phyloP scores from a whole-genome alignment of 2,329 filamentous ascomycete genomes.

The Neonectria neomacrospora region DNA sequence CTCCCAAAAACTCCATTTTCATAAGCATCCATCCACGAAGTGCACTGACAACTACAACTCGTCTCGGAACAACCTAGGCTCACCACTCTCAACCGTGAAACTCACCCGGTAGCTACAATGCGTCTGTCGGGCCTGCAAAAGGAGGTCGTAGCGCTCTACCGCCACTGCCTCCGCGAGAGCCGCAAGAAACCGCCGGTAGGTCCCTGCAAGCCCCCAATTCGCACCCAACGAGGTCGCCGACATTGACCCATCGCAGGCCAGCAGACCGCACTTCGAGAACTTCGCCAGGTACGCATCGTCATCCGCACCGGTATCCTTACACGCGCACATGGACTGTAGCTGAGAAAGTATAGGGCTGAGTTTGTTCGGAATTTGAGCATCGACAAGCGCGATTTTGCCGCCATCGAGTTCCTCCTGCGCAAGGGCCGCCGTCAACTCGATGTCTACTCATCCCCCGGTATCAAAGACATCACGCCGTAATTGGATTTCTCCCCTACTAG shows the following conservation, averaged over 20 bases:
- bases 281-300: slow-evolving; percentile 68
- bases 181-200: slow-evolving; percentile 80
- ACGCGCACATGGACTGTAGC: not conserved
- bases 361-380: slow-evolving; percentile 77
- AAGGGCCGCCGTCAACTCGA: slow-evolving; percentile 86
- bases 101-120: slow-evolving; percentile 22
- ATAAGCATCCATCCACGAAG: not conserved
- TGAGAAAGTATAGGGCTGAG: slow-evolving; percentile 67
- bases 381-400: slow-evolving; percentile 85
- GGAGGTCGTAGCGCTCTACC: slow-evolving; percentile 87
- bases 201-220: slow-evolving; percentile 9
- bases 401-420: slow-evolving; percentile 85
- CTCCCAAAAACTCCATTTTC: slow-evolving; percentile 2
- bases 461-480: slow-evolving; percentile 75
- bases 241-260: slow-evolving; percentile 55
- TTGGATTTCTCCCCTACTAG: not conserved
- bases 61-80: not conserved
- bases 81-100: not conserved
- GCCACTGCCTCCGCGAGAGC: slow-evolving; percentile 83
- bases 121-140: slow-evolving; percentile 85
- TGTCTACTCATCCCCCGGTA: slow-evolving; percentile 80
- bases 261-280: slow-evolving; percentile 69
- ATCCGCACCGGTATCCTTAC: not conserved
- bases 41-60: not conserved
- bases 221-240: slow-evolving; percentile 7